These are phyloP conservation scores for Cordia subcordata DNA, from an alignment of 257 asterid genomes.

Conservation along the genomic window DNA sequence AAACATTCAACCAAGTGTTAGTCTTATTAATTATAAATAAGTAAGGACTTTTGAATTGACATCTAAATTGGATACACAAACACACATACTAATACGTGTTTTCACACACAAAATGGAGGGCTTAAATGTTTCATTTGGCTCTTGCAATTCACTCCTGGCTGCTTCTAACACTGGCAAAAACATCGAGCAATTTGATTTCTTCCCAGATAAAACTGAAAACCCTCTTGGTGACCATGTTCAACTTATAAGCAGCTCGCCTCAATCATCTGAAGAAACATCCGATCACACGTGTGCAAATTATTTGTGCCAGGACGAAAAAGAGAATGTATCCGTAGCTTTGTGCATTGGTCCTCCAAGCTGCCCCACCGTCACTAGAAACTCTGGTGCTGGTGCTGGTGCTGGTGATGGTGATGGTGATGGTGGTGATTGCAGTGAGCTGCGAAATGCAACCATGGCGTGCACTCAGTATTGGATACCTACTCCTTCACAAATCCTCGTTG, in stretches of 20 bases:
- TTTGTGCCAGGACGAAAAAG: conserved; percentile 19
- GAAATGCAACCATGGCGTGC: conserved; percentile 3
- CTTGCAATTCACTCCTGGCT: conserved; percentile 3
- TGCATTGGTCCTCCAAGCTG: conserved; percentile 55
- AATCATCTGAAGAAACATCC: conserved; percentile 8
- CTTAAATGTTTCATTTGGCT: conserved; percentile 18
- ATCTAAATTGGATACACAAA: neutral
- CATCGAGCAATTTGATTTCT: conserved; percentile 48
- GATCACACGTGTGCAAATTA: conserved; percentile 2
- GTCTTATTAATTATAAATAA: conserved; percentile 18
- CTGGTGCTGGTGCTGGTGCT: conserved; percentile 12
- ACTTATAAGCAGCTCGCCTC: conserved; percentile 2
- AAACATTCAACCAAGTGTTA: conserved; percentile 17
- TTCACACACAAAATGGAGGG: conserved; percentile 24
- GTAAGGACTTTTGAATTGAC: neutral
- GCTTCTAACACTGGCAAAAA: conserved; percentile 10
- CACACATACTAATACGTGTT: conserved; percentile 7
- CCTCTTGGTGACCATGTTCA: conserved; percentile 5
- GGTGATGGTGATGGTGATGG: too few species aligned
- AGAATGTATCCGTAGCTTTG: conserved; percentile 32
- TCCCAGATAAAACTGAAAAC: conserved; percentile 25
- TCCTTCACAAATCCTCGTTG: conserved; percentile 52
- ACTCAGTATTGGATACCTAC: conserved; percentile 68
- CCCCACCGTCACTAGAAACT: neutral
- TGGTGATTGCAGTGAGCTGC: neutral